Conservation (phyloP, 139 green algal genomes). For the Chlamydomonas asymmetrica region DNA sequence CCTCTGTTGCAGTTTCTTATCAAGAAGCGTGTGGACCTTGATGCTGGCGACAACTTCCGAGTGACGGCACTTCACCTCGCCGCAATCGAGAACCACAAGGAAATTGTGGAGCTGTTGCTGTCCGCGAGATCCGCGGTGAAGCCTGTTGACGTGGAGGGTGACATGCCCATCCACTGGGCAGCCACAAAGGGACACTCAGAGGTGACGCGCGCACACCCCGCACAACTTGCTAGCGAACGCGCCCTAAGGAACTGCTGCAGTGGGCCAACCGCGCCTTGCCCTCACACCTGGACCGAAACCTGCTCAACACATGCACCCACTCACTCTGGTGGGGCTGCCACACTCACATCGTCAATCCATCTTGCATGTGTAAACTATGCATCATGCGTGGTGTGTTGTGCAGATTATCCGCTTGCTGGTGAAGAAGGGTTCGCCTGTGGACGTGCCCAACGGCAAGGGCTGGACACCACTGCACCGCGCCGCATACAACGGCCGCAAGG, state of each 20-base stretch:
- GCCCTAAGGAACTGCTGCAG: too few relatives aligned
- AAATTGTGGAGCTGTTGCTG: conserved; percentile 36
- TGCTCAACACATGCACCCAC: too few relatives aligned
- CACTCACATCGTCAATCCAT: too few relatives aligned
- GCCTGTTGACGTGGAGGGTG: conserved; percentile 33
- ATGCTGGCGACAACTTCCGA: conserved; percentile 46
- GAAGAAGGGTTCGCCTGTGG: conserved; percentile 23
- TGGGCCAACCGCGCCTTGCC: too few relatives aligned
- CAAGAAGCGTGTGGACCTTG: conserved; percentile 47
- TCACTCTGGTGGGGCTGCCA: too few relatives aligned
- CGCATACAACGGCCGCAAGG: conserved; percentile 48
- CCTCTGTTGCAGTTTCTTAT: conserved; percentile 36
- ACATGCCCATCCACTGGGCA: conserved; percentile 53
- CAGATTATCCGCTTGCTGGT: conserved; percentile 46
- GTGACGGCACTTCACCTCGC: conserved; percentile 53
- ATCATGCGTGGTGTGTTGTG: not conserved
- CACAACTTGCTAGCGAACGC: too few relatives aligned
- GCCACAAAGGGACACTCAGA: conserved; percentile 46
- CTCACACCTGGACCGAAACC: too few relatives aligned
- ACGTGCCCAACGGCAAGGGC: conserved; percentile 37
- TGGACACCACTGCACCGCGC: conserved; percentile 57
- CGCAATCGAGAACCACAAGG: conserved; percentile 35
- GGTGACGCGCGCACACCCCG: too few relatives aligned
- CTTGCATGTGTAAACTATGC: too few relatives aligned
- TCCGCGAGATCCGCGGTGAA: conserved; percentile 16